Conservation (phyloP, 345 rosid species). For the Garcia nutans region DNA sequence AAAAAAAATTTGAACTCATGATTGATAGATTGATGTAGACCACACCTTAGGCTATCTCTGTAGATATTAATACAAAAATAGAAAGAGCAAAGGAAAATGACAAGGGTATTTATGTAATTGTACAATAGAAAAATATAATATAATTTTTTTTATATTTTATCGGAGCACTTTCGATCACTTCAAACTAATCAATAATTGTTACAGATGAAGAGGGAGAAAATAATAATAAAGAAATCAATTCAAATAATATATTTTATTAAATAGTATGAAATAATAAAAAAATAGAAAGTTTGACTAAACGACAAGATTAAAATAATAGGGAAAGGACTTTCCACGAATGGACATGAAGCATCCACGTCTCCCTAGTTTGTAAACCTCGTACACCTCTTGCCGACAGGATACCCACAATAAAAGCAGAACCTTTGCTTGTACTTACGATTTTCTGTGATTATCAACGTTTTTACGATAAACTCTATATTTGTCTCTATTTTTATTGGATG, state of each 20-base stretch:
- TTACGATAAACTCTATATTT: too few relatives aligned
- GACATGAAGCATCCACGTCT: conserved; percentile 60
- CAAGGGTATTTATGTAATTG: conserved; percentile 19
- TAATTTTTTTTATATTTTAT: too few relatives aligned
- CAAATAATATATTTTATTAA: background rate
- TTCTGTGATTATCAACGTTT: too few relatives aligned
- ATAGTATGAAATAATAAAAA: background rate
- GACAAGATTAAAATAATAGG: conserved; percentile 16
- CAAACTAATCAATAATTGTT: conserved; percentile 26
- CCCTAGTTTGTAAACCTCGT: conserved; percentile 68
- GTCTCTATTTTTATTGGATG: too few relatives aligned
- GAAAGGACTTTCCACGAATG: conserved; percentile 36
- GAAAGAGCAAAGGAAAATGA: background rate
- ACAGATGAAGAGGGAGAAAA: conserved; percentile 8
- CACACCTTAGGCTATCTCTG: conserved; percentile 16
- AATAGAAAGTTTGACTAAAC: conserved; percentile 20
- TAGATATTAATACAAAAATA: conserved; percentile 1
- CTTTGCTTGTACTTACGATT: background rate
- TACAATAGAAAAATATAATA: too few relatives aligned
- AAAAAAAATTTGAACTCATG: conserved; percentile 6
- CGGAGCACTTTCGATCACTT: conserved; percentile 10
- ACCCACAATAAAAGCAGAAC: conserved; percentile 29
- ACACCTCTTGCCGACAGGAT: conserved; percentile 66
- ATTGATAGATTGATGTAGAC: conserved; percentile 19
- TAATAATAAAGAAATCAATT: background rate